Conservation (phyloP, 345 rosid genomes). For the Streptanthus diversifolius region DNA sequence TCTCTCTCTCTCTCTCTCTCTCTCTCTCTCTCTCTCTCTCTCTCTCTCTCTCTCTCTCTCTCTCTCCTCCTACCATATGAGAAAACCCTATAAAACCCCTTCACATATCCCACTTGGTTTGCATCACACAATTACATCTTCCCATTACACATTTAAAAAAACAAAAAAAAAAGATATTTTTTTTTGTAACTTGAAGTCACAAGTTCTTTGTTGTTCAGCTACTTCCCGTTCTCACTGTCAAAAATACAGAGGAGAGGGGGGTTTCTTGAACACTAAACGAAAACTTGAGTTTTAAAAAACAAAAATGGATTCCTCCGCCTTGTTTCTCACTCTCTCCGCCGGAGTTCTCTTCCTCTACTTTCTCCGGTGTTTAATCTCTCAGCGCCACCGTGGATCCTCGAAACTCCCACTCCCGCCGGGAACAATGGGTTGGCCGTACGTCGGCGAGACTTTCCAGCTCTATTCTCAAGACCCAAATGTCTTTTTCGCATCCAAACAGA, state of each 20-base stretch:
- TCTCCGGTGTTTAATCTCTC: slow-evolving; percentile 34
- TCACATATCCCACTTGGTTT: slow-evolving; percentile 26
- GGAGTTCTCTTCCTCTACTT: slow-evolving; percentile 32
- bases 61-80: slow-evolving; percentile 8
- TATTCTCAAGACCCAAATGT: slow-evolving; percentile 87
- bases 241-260: slow-evolving; percentile 18
- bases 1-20: neutral
- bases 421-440: slow-evolving; percentile 75
- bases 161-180: neutral
- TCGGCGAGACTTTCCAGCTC: slow-evolving; percentile 83
- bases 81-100: slow-evolving; percentile 34
- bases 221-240: slow-evolving; percentile 9
- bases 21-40: slow-evolving; percentile 5
- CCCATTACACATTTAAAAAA: neutral
- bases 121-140: slow-evolving; percentile 23
- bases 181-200: slow-evolving; percentile 6
- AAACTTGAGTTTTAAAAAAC: neutral
- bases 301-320: slow-evolving; percentile 40
- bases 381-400: slow-evolving; percentile 20
- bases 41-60: neutral
- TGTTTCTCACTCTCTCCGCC: slow-evolving; percentile 30
- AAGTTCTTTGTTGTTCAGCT: slow-evolving; percentile 29
- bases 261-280: neutral
- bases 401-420: slow-evolving; percentile 80
- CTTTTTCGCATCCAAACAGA: slow-evolving; percentile 68